Percentiles rank a stretch among this genome's conserved stretches.
phyloP scores from a whole-genome alignment of 805 yeast genomes.

The Yarrowia yakushimensis region DNA sequence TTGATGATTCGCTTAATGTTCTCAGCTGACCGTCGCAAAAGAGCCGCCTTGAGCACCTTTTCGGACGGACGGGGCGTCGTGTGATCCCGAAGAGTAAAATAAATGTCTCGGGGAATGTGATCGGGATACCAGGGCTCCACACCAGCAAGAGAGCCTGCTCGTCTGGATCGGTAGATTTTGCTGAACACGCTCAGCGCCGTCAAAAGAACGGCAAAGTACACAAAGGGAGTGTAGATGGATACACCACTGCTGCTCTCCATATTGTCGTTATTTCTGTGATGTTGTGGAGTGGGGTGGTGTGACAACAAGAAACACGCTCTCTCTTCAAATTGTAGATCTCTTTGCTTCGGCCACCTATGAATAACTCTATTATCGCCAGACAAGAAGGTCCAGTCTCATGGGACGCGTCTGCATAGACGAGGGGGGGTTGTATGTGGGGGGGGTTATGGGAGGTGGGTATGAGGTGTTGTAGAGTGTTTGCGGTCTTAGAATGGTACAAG shows the following conservation, averaged over 20 bases:
- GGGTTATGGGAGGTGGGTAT: not conserved
- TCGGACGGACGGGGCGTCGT: conserved; percentile 62
- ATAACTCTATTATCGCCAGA: not conserved
- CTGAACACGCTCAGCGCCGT: conserved; percentile 68
- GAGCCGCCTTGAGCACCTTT: conserved; percentile 67
- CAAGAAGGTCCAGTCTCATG: not conserved
- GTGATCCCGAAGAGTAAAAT: conserved; percentile 52
- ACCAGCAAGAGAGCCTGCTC: conserved; percentile 48
- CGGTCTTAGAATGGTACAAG: too few species aligned
- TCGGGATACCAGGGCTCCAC: conserved; percentile 69
- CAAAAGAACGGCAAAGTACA: conserved; percentile 67
- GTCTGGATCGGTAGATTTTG: conserved; percentile 56
- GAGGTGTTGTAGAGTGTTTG: not conserved
- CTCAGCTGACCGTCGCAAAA: conserved; percentile 75
- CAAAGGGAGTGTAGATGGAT: conserved; percentile 66
- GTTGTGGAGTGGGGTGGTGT: not conserved
- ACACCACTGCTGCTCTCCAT: conserved; percentile 40
- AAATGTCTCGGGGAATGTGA: conserved; percentile 63
- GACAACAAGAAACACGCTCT: not conserved
- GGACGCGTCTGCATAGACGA: not conserved
- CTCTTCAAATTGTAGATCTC: too few species aligned
- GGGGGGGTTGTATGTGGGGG: too few species aligned
- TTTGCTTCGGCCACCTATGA: conserved; percentile 11
- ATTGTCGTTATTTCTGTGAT: conserved; percentile 31
- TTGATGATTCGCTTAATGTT: conserved; percentile 79